These are phyloP conservation scores for Penicillium vulpinum DNA, from an alignment of 2,329 filamentous ascomycete genomes.

Conservation along the genomic window DNA sequence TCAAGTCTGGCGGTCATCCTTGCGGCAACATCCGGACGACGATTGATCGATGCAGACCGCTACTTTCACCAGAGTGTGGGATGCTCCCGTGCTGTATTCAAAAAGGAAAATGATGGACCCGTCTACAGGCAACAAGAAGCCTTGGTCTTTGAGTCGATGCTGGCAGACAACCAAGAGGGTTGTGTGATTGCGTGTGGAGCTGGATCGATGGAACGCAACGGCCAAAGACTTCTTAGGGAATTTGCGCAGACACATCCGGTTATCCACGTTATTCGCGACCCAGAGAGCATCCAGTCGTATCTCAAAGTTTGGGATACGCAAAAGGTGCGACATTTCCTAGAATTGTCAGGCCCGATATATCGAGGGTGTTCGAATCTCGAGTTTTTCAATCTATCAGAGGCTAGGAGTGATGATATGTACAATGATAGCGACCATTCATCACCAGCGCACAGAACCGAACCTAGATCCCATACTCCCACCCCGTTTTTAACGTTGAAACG, in stretches of 20 bases:
- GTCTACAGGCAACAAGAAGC: constrained; percentile 66
- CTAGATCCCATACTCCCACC: constrained; percentile 46
- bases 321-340: constrained; percentile 60
- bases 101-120: constrained; percentile 60
- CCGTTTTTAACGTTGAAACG: constrained; percentile 68
- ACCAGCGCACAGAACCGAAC: constrained; percentile 34
- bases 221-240: constrained; percentile 61
- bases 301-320: constrained; percentile 58
- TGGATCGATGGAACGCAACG: constrained; percentile 65
- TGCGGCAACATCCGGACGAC: constrained; percentile 67
- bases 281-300: constrained; percentile 63
- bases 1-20: constrained; percentile 74
- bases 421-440: constrained; percentile 29
- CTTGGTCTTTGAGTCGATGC: constrained; percentile 60
- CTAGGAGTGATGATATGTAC: constrained; percentile 28
- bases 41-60: constrained; percentile 68
- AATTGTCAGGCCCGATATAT: constrained; percentile 54
- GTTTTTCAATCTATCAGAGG: constrained; percentile 73
- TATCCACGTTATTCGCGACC: constrained; percentile 67
- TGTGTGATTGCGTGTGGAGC: constrained; percentile 71
- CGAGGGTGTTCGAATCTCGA: constrained; percentile 70
- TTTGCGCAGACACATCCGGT: constrained; percentile 68
- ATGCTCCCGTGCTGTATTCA: constrained; percentile 62
- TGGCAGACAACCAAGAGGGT: constrained; percentile 59
- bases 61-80: constrained; percentile 66